Evolutionary conservation across 768 basidiomycete species (phyloP), one percentile per base, ranked within the genome.

Genomic region (Macrolepiota albuminosa): DNA sequence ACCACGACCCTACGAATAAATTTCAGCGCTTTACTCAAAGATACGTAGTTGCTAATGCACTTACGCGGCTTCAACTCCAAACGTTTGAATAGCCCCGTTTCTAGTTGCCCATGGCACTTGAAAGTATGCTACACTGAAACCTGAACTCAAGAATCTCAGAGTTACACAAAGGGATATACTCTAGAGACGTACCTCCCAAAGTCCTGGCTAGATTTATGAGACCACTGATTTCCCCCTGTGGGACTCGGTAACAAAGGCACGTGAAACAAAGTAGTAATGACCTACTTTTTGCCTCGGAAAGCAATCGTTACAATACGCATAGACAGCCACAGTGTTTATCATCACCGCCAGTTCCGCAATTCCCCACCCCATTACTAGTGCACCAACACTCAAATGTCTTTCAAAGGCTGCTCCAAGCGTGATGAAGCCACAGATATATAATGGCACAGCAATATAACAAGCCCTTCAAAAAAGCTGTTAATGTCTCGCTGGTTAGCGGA

Each of bases 351-450:
- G 70, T 56, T 79, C 73, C 2, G 80, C 76, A 49, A 85, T 77
- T 6, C 82, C 83, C 85, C 85, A 86, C 8, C 84, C 85, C 71
- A 85, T 80, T 50, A 85, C 75, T 40, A 85, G 68, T 0, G 77
- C 81, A 8, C 73, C 81, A 21, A 78, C 67, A 42, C 72, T 75
- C 0, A 81, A 68, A 49, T 81, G 76, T 14, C 79, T 78, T 64
- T 84, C 73, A 52, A 84, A 72, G 1, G 78, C 68, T 1, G 76
- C 80, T 4, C 84, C 85, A 9, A 86, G 72, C 4, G 79, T 64
- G 46, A 84, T 68, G 64, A 84, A 84, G 3, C 84, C 84, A 47
- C 71, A 76, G 47, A 85, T 72, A 64, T 81, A 84, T 31, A 85
- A 68, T 1, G 79, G 80, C 4, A 84, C 68, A 0, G 80, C 82